phyloP scores from a whole-genome alignment of 768 basidiomycete genomes.

The Clavaria fumosa region DNA sequence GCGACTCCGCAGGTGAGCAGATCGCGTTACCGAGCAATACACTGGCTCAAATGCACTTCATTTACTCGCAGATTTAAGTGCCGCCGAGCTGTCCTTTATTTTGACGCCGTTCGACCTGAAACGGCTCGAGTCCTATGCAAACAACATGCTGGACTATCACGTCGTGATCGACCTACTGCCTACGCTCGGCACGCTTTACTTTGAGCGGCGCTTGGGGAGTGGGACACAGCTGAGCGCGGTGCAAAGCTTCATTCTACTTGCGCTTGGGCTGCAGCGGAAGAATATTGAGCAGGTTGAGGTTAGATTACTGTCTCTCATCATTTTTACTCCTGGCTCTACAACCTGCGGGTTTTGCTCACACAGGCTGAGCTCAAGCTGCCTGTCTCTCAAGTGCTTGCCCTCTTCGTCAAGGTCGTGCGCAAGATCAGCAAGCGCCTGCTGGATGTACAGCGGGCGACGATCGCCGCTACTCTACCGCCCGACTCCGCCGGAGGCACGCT shows the following conservation, averaged over 20 bases:
- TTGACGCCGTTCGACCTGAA: constrained; percentile 91
- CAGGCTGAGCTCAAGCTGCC: constrained; percentile 72
- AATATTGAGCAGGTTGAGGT: constrained; percentile 82
- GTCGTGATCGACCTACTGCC: constrained; percentile 90
- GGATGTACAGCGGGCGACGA: constrained; percentile 65
- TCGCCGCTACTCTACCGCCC: constrained; percentile 45
- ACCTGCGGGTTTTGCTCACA: constrained; percentile 1
- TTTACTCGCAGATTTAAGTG: constrained; percentile 17
- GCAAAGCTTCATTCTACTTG: constrained; percentile 82
- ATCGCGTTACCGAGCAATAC: not conserved
- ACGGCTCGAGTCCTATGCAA: constrained; percentile 87
- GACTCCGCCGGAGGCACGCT: constrained; percentile 15
- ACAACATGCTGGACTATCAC: constrained; percentile 93
- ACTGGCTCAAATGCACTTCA: constrained; percentile 1
- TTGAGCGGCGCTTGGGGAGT: constrained; percentile 53
- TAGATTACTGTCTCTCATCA: no score
- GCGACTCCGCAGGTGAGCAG: constrained; percentile 23
- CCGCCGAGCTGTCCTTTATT: constrained; percentile 35
- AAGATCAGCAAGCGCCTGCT: constrained; percentile 65
- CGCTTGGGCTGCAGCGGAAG: constrained; percentile 82
- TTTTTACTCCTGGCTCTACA: constrained; percentile 1
- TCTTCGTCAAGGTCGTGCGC: constrained; percentile 83
- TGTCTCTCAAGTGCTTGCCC: constrained; percentile 73
- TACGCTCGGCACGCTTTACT: constrained; percentile 65
- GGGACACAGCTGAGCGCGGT: constrained; percentile 67